Conservation (phyloP, 352 stramenopile genomes). For the Phytophthora podocarpi region DNA sequence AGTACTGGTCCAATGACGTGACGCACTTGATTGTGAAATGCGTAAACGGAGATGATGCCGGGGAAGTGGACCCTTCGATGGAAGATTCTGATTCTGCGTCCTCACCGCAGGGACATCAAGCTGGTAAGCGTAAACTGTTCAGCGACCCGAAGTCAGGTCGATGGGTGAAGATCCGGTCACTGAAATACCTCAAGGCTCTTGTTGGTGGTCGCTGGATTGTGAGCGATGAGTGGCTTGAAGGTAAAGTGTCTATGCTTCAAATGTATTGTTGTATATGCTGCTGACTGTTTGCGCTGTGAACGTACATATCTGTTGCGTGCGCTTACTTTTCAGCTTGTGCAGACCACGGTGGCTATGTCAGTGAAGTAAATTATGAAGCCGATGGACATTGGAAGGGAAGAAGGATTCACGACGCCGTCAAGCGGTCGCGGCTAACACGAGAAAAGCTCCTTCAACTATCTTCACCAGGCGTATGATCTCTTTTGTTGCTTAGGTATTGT, state of each 20-base stretch:
- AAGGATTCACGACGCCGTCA: conserved; percentile 54
- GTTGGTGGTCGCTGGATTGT: conserved; percentile 84
- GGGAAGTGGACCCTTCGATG: conserved; percentile 24
- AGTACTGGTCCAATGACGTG: conserved; percentile 59
- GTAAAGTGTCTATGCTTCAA: conserved; percentile 17
- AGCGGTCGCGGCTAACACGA: conserved; percentile 45
- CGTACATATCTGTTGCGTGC: neutral
- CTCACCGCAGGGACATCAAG: conserved; percentile 8
- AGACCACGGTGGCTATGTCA: conserved; percentile 37
- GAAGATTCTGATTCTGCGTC: conserved; percentile 29
- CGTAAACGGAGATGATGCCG: conserved; percentile 44
- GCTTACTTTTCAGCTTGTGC: conserved; percentile 44
- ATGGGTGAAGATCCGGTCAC: conserved; percentile 85
- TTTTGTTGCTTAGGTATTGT: neutral
- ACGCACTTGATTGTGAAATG: conserved; percentile 89
- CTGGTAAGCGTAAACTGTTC: conserved; percentile 60
- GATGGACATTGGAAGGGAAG: conserved; percentile 66
- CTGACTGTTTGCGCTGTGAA: conserved; percentile 1
- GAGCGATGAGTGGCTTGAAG: conserved; percentile 80
- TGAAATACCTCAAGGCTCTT: conserved; percentile 89
- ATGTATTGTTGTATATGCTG: neutral
- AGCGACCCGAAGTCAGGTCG: conserved; percentile 43
- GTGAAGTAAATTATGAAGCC: conserved; percentile 60
- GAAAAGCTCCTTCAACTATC: conserved; percentile 45
- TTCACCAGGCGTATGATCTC: conserved; percentile 28